Percentiles rank a stretch among this genome's conserved stretches.
Evolutionary conservation across 257 asterid genomes (phyloP).

Genomic region (Jacaranda mimosifolia): DNA sequence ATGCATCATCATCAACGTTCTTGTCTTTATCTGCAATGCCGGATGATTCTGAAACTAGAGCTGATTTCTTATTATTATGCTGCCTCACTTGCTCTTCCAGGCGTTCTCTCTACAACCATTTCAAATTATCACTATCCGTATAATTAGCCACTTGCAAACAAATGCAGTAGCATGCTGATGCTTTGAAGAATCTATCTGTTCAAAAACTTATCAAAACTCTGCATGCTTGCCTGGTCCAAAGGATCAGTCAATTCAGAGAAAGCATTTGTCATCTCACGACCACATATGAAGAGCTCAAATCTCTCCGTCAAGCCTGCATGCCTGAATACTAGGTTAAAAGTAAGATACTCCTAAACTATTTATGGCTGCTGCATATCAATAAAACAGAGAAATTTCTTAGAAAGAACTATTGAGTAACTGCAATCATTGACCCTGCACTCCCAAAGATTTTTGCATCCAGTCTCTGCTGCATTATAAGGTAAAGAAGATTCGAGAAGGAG

Average conservation of each 20-base stretch:
- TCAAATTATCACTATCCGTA: constrained; percentile 20
- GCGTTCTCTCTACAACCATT: constrained; percentile 68
- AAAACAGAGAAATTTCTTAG: not conserved
- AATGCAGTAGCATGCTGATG: too few species aligned
- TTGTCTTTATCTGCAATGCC: constrained; percentile 34
- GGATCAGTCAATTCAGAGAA: constrained; percentile 98
- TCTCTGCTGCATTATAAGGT: too few species aligned
- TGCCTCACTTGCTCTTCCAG: constrained; percentile 96
- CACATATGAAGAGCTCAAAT: constrained; percentile 90
- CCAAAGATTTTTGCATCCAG: too few species aligned
- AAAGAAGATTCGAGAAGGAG: too few species aligned
- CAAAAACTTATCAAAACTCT: too few species aligned
- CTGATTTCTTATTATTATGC: constrained; percentile 72
- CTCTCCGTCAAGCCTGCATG: constrained; percentile 92
- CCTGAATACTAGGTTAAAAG: constrained; percentile 46
- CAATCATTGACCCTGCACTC: too few species aligned
- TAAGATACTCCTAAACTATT: constrained; percentile 18
- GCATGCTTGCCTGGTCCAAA: constrained; percentile 72
- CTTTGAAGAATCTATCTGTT: too few species aligned
- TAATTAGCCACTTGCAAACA: too few species aligned
- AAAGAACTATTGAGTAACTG: too few species aligned
- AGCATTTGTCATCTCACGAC: constrained; percentile 95
- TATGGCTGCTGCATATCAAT: not conserved
- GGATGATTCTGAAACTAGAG: constrained; percentile 37
- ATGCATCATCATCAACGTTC: constrained; percentile 65